Evolutionary conservation across 768 basidiomycete species (phyloP).

Genomic region (Hemileccinum rubropunctum): DNA sequence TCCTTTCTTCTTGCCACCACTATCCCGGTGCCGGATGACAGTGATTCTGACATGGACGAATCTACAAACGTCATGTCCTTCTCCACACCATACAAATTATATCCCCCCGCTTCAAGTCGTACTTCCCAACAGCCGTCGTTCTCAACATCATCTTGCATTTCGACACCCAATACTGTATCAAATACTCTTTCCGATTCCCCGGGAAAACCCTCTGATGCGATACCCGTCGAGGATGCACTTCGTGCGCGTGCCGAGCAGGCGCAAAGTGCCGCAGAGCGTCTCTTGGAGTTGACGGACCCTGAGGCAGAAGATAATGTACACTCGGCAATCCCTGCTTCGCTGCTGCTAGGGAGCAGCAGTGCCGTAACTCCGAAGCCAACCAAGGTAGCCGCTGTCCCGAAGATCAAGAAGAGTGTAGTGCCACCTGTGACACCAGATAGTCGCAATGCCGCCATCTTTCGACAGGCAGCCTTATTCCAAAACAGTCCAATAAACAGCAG

Average conservation of each 20-base stretch:
- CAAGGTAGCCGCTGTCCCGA: constrained; percentile 36
- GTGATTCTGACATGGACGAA: constrained; percentile 61
- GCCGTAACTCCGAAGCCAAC: constrained; percentile 37
- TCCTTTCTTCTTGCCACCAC: constrained; percentile 67
- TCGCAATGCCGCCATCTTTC: constrained; percentile 57
- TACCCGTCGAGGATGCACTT: constrained; percentile 79
- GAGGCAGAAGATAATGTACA: constrained; percentile 58
- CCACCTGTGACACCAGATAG: constrained; percentile 67
- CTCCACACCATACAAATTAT: constrained; percentile 59
- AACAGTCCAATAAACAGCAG: constrained; percentile 71
- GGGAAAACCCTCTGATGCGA: constrained; percentile 40
- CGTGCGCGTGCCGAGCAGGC: constrained; percentile 89
- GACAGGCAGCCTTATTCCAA: constrained; percentile 74
- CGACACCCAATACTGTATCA: constrained; percentile 49
- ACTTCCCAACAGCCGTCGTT: constrained; percentile 46
- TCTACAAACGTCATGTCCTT: constrained; percentile 69
- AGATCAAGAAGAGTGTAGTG: constrained; percentile 27
- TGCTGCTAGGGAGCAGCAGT: constrained; percentile 45
- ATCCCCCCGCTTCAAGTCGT: constrained; percentile 39
- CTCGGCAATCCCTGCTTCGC: constrained; percentile 52
- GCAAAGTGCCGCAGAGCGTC: constrained; percentile 84
- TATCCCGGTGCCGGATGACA: constrained; percentile 75
- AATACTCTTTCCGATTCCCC: constrained; percentile 60
- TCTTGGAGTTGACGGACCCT: constrained; percentile 83
- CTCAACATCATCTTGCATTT: constrained; percentile 53